Base-by-base conservation (phyloP, 2,329 filamentous ascomycete species). In the Rhynchosporium graminicola region DNA sequence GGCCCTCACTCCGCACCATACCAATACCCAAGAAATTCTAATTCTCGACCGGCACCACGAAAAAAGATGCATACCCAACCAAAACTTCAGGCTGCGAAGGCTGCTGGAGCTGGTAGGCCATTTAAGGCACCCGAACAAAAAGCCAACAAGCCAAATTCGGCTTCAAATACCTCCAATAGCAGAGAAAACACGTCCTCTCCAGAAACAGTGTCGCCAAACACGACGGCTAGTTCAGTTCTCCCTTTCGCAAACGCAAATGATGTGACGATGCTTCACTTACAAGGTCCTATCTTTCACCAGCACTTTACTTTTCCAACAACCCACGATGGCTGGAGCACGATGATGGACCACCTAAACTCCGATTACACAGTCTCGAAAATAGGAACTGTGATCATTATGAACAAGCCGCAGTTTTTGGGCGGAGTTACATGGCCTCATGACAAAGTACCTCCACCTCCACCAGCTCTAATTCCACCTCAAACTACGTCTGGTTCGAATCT, bases 381-480 rank as follows among this genome's bases (percentile, higher is more conserved):
- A 3, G 9, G 20, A 1, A 54, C 8, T 42, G 8, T 28, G 6
- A 29, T 54, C 28, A 2, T 40, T 9, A 10, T 54, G 20, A 9
- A 2, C 1, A 12, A 12, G 2, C n/a, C 51, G 13, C 8, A 28
- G 3, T 54, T 54, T 20, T 28, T 40, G 4, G 51, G 36, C 3
- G 51, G 51, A 26, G 51, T 54, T 7, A 28, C 51, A 40, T 54
- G 51, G 51, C 36, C 51, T 20, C 10, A 8, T 46, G n/a, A 20
- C 9, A 8, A 26, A n/a, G 43, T 10, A 28, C n/a, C 43, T 8
- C 43, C n/a, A n/a, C 7, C 7, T 26, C n/a, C 33, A 36, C 33
- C 33, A 10, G 9, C 33, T 36, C 6, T 10, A 6, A 36, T 36
- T 36, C 33, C 33, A 10, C 5, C 5, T 36, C 6, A 5, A 6